A percentile compares a stretch with the other conserved stretches of the same genome.
phyloP scores from a whole-genome alignment of 2,329 filamentous ascomycete species.

The Mycosphaerelloides madeirae region DNA sequence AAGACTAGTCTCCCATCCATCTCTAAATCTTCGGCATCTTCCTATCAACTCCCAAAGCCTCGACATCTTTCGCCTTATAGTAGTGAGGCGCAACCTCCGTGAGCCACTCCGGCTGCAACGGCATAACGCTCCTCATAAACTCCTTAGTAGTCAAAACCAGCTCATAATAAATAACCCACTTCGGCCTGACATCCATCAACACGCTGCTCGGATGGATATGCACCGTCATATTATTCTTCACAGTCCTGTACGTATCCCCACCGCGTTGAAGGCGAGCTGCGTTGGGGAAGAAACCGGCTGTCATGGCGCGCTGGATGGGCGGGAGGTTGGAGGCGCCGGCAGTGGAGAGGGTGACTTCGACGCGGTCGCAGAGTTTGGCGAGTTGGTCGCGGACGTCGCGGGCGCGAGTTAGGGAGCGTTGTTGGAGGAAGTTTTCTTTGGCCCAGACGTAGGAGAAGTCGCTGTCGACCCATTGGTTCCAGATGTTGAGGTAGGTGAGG shows the following conservation, averaged over 20 bases:
- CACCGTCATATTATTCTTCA: constrained; percentile 84
- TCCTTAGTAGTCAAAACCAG: constrained; percentile 80
- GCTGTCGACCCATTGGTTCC: constrained; percentile 89
- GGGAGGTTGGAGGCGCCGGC: constrained; percentile 66
- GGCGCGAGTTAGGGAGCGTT: constrained; percentile 80
- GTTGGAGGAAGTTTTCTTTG: constrained; percentile 89
- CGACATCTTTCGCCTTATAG: constrained; percentile 86
- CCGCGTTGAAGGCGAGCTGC: constrained; percentile 76
- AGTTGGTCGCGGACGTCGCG: constrained; percentile 91
- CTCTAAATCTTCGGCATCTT: constrained; percentile 60
- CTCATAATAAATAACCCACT: constrained; percentile 85
- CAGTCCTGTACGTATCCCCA: constrained; percentile 82
- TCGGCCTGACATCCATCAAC: constrained; percentile 72
- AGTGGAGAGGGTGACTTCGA: constrained; percentile 68
- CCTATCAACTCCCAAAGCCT: constrained; percentile 69
- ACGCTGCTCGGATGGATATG: constrained; percentile 88
- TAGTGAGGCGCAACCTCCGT: constrained; percentile 89
- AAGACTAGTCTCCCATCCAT: neutral
- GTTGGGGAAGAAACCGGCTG: constrained; percentile 91
- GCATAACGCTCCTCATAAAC: constrained; percentile 85
- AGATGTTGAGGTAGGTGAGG: constrained; percentile 82
- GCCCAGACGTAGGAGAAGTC: constrained; percentile 87
- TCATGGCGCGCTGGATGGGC: constrained; percentile 82
- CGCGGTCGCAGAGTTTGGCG: constrained; percentile 83
- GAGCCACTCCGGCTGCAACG: constrained; percentile 78